Base-by-base conservation (phyloP, 345 rosid species). In the Arabidopsis arenosa region DNA sequence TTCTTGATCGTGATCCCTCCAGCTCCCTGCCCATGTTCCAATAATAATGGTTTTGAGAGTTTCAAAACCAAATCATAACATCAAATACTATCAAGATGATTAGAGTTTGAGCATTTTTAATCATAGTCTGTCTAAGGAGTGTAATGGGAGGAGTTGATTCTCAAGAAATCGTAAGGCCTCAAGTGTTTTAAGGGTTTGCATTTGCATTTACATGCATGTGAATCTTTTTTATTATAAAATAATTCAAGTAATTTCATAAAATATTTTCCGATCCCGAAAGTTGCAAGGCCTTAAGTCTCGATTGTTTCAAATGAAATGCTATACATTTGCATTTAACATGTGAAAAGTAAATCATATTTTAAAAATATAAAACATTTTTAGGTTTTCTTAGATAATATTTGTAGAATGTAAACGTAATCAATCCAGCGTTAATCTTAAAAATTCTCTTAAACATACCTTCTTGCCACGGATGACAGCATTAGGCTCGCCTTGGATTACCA, bases 1-100 rank as follows among this genome's bases (percentile, higher is more conserved):
- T 91, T 91, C 85, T 89, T 91, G 72, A 91, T 85, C 4, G 92
- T 87, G 45, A 91, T 49, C 17, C 97, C 97, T 30, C 97, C 92
- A 3, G 94, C 51, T 35, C 92, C 94, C 92, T 87, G 81, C 15
- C 10, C 79, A 75, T 17, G 49, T 72, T 32, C 14, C 47, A 11
- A 44, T 57, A 23, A 7, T n/a, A 37, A 15, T 5, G 26, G n/a
- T 47, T 37, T 45, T 41, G 18, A 18, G 48, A 18, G 48, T 60
- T 75, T 35, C 3, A 56, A 23, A 57, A 66, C 14, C 2, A 28
- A 47, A 45, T 57, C 30, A 73, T 32, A 9, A 17, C 30, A 37
- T 60, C 47, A 39, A 0, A 3, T 61, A 61, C 66, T 21, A 2
- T 18, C 48, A 39, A 37, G 9, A 37, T 21, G 14, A 66, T 26